Evolutionary conservation across 345 rosid species (phyloP), one percentile per base, ranked within the genome.

Genomic region (Combretum micranthum): DNA sequence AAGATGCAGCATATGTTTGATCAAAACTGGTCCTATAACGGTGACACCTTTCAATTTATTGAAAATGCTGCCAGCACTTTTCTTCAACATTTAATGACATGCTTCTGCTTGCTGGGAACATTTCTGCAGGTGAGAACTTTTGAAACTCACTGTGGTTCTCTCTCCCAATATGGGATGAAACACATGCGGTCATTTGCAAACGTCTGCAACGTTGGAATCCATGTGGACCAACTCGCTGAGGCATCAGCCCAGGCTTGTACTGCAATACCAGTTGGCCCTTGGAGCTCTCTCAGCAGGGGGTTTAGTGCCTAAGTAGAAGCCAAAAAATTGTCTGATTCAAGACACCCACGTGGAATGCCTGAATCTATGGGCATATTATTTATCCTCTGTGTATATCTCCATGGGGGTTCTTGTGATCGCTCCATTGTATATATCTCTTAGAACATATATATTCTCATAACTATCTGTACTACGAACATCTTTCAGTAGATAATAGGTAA

Each of bases 161-260:
- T 94, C 43, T 77, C 95, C 32, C 92, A 87, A 63, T 94, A 94
- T 10, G 99, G 99, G 54, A 94, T 94, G 95, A 90, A 87, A 66
- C 93, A 94, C 76, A 94, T 81, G 95, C 84, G 96, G 17, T 83
- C 97, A 21, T 21, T 94, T 16, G 99, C 90, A 50, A 94, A 94
- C 77, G 57, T 94, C 12, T 94, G 99, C 82, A 90, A 87, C 65
- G 86, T 83, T 26, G 88, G 97, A 67, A 72, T 87, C 59, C 63
- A n/a, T 17, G 56, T 59, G 12, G 79, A 78, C 59, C 86, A 82
- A 63, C 81, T 94, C 95, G 75, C 64, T 0, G 97, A 87, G 66
- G 96, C 90, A 65, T 73, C 99, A n/a, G 76, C 86, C 37, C 95
- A 94, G 65, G 95, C 99, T 64, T 94, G 99, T 64, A 66, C 62